These are phyloP conservation scores for Fusarium heterosporum DNA, from an alignment of 2,329 filamentous ascomycete genomes.

Conservation along the genomic window DNA sequence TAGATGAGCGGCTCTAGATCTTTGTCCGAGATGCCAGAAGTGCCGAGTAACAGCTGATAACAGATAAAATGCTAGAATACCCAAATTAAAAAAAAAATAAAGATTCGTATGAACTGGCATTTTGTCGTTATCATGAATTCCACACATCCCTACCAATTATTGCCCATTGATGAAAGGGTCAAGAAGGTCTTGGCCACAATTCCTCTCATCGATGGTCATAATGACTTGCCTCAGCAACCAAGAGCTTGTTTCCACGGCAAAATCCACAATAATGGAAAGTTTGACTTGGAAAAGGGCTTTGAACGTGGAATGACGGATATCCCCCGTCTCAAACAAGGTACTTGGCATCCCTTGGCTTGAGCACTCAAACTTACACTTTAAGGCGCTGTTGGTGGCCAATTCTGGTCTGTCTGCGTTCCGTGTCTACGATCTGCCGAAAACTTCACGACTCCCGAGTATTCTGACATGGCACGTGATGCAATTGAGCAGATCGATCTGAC, in stretches of 20 bases:
- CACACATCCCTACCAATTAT: not conserved
- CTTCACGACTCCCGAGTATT: conserved; percentile 8
- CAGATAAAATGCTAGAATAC: too few relatives aligned
- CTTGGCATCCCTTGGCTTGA: rapidly evolving
- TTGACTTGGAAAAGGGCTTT: not conserved
- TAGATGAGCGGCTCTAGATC: not conserved
- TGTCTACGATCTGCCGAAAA: conserved; percentile 10
- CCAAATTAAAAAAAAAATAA: too few relatives aligned
- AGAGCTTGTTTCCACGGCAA: conserved; percentile 8
- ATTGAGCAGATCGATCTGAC: conserved; percentile 20
- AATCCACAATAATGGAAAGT: conserved; percentile 8
- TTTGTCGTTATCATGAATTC: not conserved
- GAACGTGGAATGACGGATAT: conserved; percentile 17
- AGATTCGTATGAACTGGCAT: too few relatives aligned
- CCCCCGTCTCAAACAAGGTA: conserved; percentile 1
- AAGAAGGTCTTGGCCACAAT: not conserved
- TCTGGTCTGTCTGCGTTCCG: conserved; percentile 20
- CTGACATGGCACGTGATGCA: not conserved
- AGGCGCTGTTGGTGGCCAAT: not conserved
- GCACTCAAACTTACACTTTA: rapidly evolving
- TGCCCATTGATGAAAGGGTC: not conserved
- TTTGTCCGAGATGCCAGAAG: not conserved
- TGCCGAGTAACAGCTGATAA: too few relatives aligned
- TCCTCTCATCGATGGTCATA: conserved; percentile 6
- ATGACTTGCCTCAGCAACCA: conserved; percentile 3